Conservation (phyloP, 306 rosid species). For the Gleditsia sinensis region DNA sequence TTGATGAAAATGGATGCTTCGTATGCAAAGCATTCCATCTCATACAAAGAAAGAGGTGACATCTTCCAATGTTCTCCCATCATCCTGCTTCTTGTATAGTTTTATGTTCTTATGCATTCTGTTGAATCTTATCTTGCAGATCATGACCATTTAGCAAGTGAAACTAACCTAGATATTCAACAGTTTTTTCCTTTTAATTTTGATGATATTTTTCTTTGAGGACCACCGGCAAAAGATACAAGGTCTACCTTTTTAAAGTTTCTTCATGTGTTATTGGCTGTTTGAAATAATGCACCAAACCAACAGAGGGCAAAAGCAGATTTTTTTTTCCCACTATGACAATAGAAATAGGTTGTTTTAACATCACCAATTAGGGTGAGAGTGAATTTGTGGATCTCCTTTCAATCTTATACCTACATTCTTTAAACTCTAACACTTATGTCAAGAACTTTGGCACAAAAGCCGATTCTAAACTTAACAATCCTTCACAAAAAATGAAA, state of each 20-base stretch:
- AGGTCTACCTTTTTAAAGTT: neutral
- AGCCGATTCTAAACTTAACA: neutral
- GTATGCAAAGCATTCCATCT: constrained; percentile 29
- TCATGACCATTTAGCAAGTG: constrained; percentile 22
- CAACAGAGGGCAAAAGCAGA: too few relatives aligned
- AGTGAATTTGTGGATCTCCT: too few relatives aligned
- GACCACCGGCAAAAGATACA: constrained; percentile 29
- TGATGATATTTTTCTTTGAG: constrained; percentile 23
- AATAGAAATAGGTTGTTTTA: too few relatives aligned
- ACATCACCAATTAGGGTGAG: too few relatives aligned
- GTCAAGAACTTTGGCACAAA: too few relatives aligned
- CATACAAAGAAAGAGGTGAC: constrained; percentile 24
- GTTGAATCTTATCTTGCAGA: constrained; percentile 31
- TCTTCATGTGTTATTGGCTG: constrained; percentile 17
- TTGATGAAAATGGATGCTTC: constrained; percentile 28
- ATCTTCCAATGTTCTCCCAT: constrained; percentile 41
- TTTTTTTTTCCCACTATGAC: too few relatives aligned
- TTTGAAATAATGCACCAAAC: neutral
- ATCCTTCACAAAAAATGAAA: constrained; percentile 16
- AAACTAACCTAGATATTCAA: constrained; percentile 17
- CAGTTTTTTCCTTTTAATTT: constrained; percentile 33
- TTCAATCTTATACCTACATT: too few relatives aligned
- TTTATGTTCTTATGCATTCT: constrained; percentile 34
- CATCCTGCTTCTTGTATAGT: constrained; percentile 32
- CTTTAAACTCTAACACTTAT: too few relatives aligned